phyloP scores from a whole-genome alignment of 306 rosid genomes.

The Clitoria ternatea region DNA sequence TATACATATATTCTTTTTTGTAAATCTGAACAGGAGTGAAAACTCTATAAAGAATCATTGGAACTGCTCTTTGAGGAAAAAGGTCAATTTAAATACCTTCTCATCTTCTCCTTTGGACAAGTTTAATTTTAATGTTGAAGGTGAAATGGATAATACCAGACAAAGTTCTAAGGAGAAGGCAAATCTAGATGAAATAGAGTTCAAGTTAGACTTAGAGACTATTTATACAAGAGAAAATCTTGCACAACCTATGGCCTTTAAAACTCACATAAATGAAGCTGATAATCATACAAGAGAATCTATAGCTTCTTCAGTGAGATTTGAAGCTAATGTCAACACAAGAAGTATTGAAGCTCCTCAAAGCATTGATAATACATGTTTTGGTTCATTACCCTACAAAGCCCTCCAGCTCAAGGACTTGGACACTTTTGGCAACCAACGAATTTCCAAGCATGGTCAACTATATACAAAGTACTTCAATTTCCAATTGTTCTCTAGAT shows the following conservation, averaged over 20 bases:
- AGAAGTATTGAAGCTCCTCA: not conserved
- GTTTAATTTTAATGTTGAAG: not conserved
- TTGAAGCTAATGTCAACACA: not conserved
- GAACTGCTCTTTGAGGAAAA: constrained; percentile 43
- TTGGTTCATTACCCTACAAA: not conserved
- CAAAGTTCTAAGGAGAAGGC: not conserved
- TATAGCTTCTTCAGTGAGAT: not conserved
- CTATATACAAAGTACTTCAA: not conserved
- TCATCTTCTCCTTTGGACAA: not conserved
- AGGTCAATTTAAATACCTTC: not conserved
- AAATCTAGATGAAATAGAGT: no score
- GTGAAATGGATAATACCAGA: not conserved
- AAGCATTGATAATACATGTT: not conserved
- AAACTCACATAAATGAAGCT: not conserved
- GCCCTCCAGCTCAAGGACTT: constrained; percentile 1
- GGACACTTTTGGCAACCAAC: not conserved
- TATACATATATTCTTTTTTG: no score
- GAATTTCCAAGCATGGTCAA: constrained; percentile 9
- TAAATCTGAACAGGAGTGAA: constrained; percentile 39
- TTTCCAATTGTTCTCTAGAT: not conserved
- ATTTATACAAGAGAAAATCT: not conserved
- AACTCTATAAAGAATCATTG: constrained; percentile 44
- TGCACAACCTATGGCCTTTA: not conserved
- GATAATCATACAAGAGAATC: not conserved
- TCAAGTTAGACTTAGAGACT: constrained; percentile 4